phyloP scores from a whole-genome alignment of 1,284 basidiomycete species.

The Boletus smithii region DNA sequence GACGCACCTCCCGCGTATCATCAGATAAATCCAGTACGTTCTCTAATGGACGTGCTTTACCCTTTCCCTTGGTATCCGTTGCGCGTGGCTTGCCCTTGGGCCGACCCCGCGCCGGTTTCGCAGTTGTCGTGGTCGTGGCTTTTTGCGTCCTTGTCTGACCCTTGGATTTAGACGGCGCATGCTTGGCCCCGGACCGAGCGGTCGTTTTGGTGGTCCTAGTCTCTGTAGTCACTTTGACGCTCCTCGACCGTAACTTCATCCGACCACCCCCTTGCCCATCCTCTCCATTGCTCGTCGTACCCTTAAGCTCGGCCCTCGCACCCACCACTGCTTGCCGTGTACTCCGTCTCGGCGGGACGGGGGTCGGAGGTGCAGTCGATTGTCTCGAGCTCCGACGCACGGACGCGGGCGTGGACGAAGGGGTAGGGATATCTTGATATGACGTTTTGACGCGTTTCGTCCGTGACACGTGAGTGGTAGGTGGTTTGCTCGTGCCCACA shows the following conservation, averaged over 20 bases:
- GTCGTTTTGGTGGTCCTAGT: conserved; percentile 7
- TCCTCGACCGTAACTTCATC: conserved; percentile 23
- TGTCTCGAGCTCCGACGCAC: conserved; percentile 7
- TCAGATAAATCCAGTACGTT: conserved; percentile 31
- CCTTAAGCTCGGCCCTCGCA: conserved; percentile 10
- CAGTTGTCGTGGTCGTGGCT: not conserved
- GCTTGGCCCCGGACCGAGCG: conserved; percentile 2
- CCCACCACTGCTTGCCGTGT: conserved; percentile 25
- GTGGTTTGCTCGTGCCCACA: not conserved
- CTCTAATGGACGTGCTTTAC: conserved; percentile 25
- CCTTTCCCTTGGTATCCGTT: conserved; percentile 28
- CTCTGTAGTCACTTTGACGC: conserved; percentile 8
- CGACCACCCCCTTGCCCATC: not conserved
- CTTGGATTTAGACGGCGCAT: conserved; percentile 11
- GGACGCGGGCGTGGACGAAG: conserved; percentile 23
- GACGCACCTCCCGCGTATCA: conserved; percentile 31
- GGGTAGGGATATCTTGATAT: conserved; percentile 26
- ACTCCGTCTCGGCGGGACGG: conserved; percentile 27
- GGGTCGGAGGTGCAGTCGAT: conserved; percentile 20
- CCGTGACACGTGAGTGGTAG: not conserved
- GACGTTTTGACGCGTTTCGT: conserved; percentile 18
- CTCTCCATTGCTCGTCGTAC: conserved; percentile 8
- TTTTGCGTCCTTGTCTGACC: conserved; percentile 8
- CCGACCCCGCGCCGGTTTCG: conserved; percentile 20
- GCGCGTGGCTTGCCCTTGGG: conserved; percentile 15